phyloP scores from a whole-genome alignment of 2,329 filamentous ascomycete species.

The Colletotrichum truncatum region DNA sequence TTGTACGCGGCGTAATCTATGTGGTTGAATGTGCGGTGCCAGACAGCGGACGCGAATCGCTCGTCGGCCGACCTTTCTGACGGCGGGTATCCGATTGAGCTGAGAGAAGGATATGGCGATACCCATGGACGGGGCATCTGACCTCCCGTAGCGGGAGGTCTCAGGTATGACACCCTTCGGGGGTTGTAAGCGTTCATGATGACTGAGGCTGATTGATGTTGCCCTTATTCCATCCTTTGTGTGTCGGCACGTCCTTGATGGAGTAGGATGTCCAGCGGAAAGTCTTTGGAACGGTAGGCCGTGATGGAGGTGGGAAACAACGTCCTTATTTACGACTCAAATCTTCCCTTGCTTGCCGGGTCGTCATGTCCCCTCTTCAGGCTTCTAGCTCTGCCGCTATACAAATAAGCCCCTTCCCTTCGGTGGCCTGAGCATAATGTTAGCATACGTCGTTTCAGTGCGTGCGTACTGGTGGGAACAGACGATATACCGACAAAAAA shows the following conservation, averaged over 20 bases:
- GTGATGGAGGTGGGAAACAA: background rate
- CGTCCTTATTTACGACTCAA: conserved; percentile 24
- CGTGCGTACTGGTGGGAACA: conserved; percentile 18
- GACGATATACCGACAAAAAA: background rate
- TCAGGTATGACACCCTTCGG: conserved; percentile 26
- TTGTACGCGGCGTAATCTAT: conserved; percentile 27
- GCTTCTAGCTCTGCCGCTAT: conserved; percentile 3
- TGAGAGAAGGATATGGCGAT: conserved; percentile 25
- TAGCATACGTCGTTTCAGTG: conserved; percentile 25
- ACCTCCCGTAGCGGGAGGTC: background rate
- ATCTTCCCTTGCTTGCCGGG: background rate
- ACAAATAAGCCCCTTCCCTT: conserved; percentile 14
- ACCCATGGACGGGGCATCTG: background rate
- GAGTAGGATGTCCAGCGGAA: too few species aligned
- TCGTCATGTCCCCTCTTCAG: conserved; percentile 9
- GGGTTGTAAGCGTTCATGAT: conserved; percentile 30
- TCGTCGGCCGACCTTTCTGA: conserved; percentile 12
- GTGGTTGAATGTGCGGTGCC: conserved; percentile 24
- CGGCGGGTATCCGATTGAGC: conserved; percentile 17
- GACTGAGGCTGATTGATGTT: background rate
- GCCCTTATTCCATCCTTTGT: conserved; percentile 10
- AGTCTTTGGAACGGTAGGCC: background rate
- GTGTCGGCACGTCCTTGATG: background rate
- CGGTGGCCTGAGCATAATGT: conserved; percentile 24
- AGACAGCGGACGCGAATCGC: conserved; percentile 15